Evolutionary conservation across 108 stramenopile species (phyloP).

Genomic region (Pseudonitzschia multiseries): DNA sequence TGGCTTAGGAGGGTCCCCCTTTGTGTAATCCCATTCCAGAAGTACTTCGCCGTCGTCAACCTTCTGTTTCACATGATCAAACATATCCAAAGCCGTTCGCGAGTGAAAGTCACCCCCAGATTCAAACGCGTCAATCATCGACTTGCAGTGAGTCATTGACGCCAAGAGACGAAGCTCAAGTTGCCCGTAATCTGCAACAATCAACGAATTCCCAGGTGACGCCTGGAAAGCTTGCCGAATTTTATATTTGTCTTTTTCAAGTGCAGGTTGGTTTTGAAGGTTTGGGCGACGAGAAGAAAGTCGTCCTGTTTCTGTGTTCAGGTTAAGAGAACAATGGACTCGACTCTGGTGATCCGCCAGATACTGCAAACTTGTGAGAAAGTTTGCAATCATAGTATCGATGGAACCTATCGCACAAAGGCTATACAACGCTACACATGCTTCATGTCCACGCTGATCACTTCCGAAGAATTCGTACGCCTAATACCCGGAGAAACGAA

Average conservation of each 20-base stretch:
- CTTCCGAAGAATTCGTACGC: slow-evolving; percentile 88
- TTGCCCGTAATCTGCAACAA: slow-evolving; percentile 99
- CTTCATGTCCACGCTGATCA: slow-evolving; percentile 81
- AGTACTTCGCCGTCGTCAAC: slow-evolving; percentile 94
- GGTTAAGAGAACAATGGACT: slow-evolving; percentile 95
- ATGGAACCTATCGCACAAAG: slow-evolving; percentile 90
- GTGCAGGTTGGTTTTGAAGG: slow-evolving; percentile 98
- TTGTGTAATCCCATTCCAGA: slow-evolving; percentile 95
- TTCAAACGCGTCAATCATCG: slow-evolving; percentile 97
- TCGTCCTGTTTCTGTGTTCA: slow-evolving; percentile 99
- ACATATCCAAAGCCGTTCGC: slow-evolving; percentile 98
- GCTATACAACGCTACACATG: slow-evolving; percentile 90
- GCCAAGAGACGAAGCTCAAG: slow-evolving; percentile 96
- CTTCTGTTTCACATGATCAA: slow-evolving; percentile 89
- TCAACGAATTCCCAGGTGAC: slow-evolving; percentile 88
- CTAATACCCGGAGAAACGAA: background rate
- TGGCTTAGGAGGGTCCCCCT: slow-evolving; percentile 90
- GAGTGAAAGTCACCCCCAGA: slow-evolving; percentile 98
- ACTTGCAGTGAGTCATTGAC: slow-evolving; percentile 93
- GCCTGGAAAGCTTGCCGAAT: slow-evolving; percentile 92
- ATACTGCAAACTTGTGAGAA: slow-evolving; percentile 82
- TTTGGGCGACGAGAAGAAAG: slow-evolving; percentile 95
- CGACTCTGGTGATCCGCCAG: slow-evolving; percentile 88
- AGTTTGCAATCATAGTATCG: slow-evolving; percentile 96
- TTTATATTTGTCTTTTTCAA: slow-evolving; percentile 96